Evolutionary conservation across 257 asterid genomes (phyloP), one percentile per base, ranked within the genome.

Genomic region (Nicotiana paniculata): DNA sequence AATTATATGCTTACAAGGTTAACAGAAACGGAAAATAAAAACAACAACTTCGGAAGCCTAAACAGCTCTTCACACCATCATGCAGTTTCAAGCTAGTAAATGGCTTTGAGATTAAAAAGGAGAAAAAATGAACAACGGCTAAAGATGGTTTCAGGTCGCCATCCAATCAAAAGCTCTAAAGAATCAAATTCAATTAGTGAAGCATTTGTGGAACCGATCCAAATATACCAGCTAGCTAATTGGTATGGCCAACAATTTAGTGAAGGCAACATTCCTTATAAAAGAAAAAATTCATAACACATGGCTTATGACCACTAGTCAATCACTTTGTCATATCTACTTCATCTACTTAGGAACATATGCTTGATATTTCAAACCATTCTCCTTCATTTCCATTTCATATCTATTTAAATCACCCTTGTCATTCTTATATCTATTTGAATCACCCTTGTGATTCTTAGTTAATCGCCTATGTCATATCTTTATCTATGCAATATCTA

Each of bases 1-100:
- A 69, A 81, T 58, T 66, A 62, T 62, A 64, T 48, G 77, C 65
- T 32, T 3, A 64, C 7, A 80, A 16, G 51, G 61, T 64, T 26
- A 28, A 46, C 59, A 65, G 91, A 93, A 90, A 92, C 18, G 1
- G 5, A 53, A 53, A 53, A 53, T 5, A 13, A 74, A 24, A 66
- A 26, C 13, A 72, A 18, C 61, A 48, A 51, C 46, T 43, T 43
- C 51, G 26, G 43, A 75, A 75, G 9, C 24, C 11, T 15, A 75
- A 9, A 75, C 16, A 4, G 4, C 2, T 26, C 9, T 0, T 48
- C 63, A 51, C 15, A 6, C 9, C 79, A 72, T 24, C 13, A 51
- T 2, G 79, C 2, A 48, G 79, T 46, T 74, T 74, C 79, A 48
- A 48, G 79, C 9, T 48, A 26, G 62, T 48, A 74, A 74, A 74